These are phyloP conservation scores for Trichoderma gamsii DNA, from an alignment of 495 filamentous ascomycete species.

Conservation along the genomic window DNA sequence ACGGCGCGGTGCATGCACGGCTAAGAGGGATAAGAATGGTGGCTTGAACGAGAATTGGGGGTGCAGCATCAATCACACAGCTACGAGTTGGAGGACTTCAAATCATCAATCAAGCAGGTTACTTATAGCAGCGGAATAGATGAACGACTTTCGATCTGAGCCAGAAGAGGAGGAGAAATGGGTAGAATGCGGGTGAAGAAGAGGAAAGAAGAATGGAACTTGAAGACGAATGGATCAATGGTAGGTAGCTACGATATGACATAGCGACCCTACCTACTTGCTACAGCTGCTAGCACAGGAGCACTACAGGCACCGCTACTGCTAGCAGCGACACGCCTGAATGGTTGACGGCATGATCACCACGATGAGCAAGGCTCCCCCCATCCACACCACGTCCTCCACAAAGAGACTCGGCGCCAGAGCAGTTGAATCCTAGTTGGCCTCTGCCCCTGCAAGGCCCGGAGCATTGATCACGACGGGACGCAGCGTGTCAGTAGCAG, in stretches of 20 bases:
- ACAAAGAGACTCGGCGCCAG: background rate
- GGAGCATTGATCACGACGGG: background rate
- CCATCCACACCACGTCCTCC: background rate
- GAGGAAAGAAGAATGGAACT: background rate
- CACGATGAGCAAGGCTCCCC: background rate
- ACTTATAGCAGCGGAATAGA: background rate
- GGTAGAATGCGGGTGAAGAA: background rate
- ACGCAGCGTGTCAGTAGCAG: slow-evolving; percentile 1
- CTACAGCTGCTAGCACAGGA: too few species aligned
- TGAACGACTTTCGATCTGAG: background rate
- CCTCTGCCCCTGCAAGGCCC: background rate
- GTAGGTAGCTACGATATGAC: too few species aligned
- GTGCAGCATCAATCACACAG: background rate
- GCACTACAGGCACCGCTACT: too few species aligned
- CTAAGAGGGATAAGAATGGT: background rate
- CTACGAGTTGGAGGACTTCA: background rate
- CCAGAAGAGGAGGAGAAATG: background rate
- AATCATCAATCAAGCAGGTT: background rate
- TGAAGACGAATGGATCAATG: background rate
- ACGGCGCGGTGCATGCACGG: slow-evolving; percentile 8
- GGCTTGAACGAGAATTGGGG: background rate
- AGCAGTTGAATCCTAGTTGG: background rate
- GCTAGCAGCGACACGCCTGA: background rate
- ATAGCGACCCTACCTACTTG: too few species aligned
- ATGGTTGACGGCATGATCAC: slow-evolving; percentile 14